Evolutionary conservation across 768 basidiomycete genomes (phyloP), one percentile per base, ranked within the genome.

Genomic region (Auricularia sp.): DNA sequence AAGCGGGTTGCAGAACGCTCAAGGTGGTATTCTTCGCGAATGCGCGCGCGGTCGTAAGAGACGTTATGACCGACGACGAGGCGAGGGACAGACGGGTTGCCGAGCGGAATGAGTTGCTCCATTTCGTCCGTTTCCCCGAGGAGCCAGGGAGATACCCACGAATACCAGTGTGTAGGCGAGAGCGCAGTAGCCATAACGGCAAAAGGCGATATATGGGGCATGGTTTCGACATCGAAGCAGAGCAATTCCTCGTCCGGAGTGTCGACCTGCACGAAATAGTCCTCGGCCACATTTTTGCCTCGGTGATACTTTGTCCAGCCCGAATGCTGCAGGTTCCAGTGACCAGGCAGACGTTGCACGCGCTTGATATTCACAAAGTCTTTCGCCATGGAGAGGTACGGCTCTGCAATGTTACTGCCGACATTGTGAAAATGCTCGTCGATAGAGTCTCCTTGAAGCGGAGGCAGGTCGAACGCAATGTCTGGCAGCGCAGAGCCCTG

Each of bases 71-170:
- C 96, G 36, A 98, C 86, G 33, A 98, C 78, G 36, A 98, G 72
- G 14, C 86, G 82, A 1, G 87, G 79, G 0, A 73, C 68, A 11
- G 72, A 66, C 10, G 83, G 74, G 63, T 81, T 76, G 1, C 92
- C 90, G 2, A 95, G 66, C 0, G 93, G 87, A 62, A 95, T 85
- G 63, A 96, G 79, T 36, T 95, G 92, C 39, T 77, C 75, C 0
- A 75, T 72, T 54, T 84, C 77, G 8, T 80, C 77, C 21, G 84
- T 77, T 68, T 83, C 80, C 14, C 83, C 83, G 3, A 94, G 80
- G 10, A 97, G 75, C 94, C 94, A 96, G 0, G 97, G 97, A 0
- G 92, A 94, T 67, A 97, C 85, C 95, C 97, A 99, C 3, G 85
- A 84, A 72, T 98, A 99, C 96, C 97, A 98, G 1, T 86, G 88